A percentile compares a stretch with the other conserved stretches of the same genome.
phyloP scores from a whole-genome alignment of 2,329 filamentous ascomycete species.

The Emericellopsis cladophorae region DNA sequence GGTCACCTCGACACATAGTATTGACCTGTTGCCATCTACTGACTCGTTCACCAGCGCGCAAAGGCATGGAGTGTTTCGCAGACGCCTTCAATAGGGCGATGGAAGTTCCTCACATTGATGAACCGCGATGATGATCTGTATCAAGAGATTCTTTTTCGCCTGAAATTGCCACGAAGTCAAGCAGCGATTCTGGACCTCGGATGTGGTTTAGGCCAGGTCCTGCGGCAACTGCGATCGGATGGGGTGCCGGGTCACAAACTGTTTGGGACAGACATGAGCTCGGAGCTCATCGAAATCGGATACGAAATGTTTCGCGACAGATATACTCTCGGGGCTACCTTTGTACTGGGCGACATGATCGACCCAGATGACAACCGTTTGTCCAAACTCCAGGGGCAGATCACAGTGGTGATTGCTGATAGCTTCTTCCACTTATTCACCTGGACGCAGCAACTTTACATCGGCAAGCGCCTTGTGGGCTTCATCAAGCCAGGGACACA shows the following conservation, averaged over 20 bases:
- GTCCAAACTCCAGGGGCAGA: slow-evolving; percentile 20
- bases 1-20: slow-evolving; percentile 4
- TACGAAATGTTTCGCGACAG: slow-evolving; percentile 53
- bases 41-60: slow-evolving; percentile 21
- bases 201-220: slow-evolving; percentile 35
- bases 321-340: slow-evolving; percentile 28
- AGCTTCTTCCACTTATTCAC: slow-evolving; percentile 38
- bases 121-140: slow-evolving; percentile 27
- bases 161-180: slow-evolving; percentile 21
- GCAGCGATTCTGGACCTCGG: slow-evolving; percentile 34
- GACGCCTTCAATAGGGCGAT: slow-evolving; percentile 33
- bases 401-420: slow-evolving; percentile 33
- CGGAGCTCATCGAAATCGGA: slow-evolving; percentile 41
- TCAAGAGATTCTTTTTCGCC: slow-evolving; percentile 25
- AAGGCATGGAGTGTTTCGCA: slow-evolving; percentile 30
- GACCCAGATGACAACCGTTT: slow-evolving; percentile 23
- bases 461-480: slow-evolving; percentile 28
- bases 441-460: slow-evolving; percentile 31
- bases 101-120: slow-evolving; percentile 33
- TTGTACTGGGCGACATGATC: slow-evolving; percentile 38
- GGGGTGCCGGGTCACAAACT: slow-evolving; percentile 34
- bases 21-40: neutral
- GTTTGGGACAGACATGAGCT: slow-evolving; percentile 35
- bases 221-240: slow-evolving; percentile 35
- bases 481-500: slow-evolving; percentile 29